Evolutionary conservation across 1,139 yeast genomes (phyloP).

Genomic region (Yamadazyma aaseri): DNA sequence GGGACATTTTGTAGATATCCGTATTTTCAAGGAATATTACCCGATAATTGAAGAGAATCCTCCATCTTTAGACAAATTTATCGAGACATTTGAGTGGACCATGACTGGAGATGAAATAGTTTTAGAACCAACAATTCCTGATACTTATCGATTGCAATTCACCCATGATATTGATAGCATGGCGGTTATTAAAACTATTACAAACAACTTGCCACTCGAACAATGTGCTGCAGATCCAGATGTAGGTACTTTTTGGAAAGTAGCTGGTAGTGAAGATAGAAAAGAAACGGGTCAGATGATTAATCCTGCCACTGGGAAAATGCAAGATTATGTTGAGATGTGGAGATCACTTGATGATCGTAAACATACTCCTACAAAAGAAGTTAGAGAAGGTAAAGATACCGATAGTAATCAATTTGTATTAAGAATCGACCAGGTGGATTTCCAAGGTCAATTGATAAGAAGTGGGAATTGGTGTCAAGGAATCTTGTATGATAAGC

Average conservation of each 20-base stretch:
- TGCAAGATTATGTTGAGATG: constrained; percentile 50
- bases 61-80: constrained; percentile 13
- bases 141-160: constrained; percentile 33
- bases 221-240: constrained; percentile 35
- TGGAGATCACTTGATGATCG: constrained; percentile 56
- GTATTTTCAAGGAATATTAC: constrained; percentile 25
- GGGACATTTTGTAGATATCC: constrained; percentile 46
- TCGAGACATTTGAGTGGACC: constrained; percentile 36
- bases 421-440: constrained; percentile 23
- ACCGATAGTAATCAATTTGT: constrained; percentile 19
- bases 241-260: constrained; percentile 42
- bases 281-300: constrained; percentile 55
- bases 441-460: constrained; percentile 43
- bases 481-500: constrained; percentile 45
- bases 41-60: constrained; percentile 20
- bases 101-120: constrained; percentile 39
- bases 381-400: constrained; percentile 25
- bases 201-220: constrained; percentile 21
- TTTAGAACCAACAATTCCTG: constrained; percentile 16
- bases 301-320: constrained; percentile 44
- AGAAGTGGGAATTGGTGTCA: constrained; percentile 56
- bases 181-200: constrained; percentile 26
- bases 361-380: constrained; percentile 26
- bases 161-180: constrained; percentile 45
- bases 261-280: constrained; percentile 43